Evolutionary conservation across 1,284 basidiomycete genomes (phyloP), one percentile per base, ranked within the genome.

Genomic region (Butyriboletus appendiculatus): DNA sequence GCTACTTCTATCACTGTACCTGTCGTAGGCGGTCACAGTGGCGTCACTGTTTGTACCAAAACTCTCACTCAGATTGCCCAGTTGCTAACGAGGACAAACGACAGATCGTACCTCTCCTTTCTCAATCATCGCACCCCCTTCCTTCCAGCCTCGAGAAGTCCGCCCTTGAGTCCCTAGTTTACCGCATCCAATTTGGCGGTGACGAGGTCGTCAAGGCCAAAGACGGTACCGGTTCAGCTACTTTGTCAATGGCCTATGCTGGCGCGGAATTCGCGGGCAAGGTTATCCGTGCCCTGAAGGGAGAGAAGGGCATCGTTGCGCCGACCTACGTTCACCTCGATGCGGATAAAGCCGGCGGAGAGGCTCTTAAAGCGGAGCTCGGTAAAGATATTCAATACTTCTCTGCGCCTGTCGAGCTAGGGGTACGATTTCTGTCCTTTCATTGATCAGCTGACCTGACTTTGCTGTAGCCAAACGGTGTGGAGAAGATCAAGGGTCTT

Each of bases 11-110:
- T 96, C 65, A 80, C 83, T 57, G 89, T 96, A 37, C 93, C 94
- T 45, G 96, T 98, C 59, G 86, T 98, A 53, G 96, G 97, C 66
- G 96, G 96, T 52, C 96, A 98, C 84, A 94, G 92, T 59, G 96
- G 96, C 67, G 88, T 94, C 56, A 98, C 96, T 50, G 87, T 88
- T 18, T 2, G 72, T 55, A 79, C 64, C 50, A 35, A 22, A 38
- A 11, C 6, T n/a, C 11, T 40, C 28, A 4, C 3, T 15, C 15
- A 32, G 16, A 28, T 40, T 46, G 7, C 34, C 20, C 32, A 22
- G 41, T 33, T 52, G 18, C 43, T 55, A 40, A 53, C 56, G 44
- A 57, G 8, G n/a, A 63, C 55, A 41, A 41, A 22, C 35, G 39
- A 41, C 50, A 90, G 87, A 99, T 99, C 67, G 87, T 99, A 42